Percentiles rank a stretch among this genome's conserved stretches.
phyloP scores from a whole-genome alignment of 139 green algal species.

The Coccomyxa sp. region DNA sequence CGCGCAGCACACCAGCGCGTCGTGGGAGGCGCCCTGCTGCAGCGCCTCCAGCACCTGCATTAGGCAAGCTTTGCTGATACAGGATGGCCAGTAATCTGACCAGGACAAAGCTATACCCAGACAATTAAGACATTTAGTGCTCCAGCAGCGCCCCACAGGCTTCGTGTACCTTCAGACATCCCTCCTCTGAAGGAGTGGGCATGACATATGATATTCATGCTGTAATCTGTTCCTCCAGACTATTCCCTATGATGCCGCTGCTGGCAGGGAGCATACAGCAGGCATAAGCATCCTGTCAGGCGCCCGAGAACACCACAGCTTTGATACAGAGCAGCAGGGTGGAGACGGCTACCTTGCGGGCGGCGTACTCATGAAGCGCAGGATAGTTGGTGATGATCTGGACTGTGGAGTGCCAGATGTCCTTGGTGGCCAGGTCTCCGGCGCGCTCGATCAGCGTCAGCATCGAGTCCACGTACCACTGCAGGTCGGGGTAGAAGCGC shows the following conservation, averaged over 20 bases:
- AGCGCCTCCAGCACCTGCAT: conserved; percentile 56
- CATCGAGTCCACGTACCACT: conserved; percentile 91
- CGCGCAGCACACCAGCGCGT: conserved; percentile 68
- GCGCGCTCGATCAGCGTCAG: conserved; percentile 88
- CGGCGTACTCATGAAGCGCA: conserved; percentile 83
- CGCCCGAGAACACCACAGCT: background rate
- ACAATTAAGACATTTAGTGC: no score
- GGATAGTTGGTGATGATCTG: conserved; percentile 95
- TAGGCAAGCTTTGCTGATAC: no score
- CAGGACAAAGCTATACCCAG: no score
- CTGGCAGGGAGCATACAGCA: no score
- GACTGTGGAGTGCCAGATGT: conserved; percentile 89
- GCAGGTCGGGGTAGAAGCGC: conserved; percentile 52
- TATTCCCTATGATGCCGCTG: no score
- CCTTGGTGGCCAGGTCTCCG: conserved; percentile 88
- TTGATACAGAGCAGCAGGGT: background rate
- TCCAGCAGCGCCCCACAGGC: no score
- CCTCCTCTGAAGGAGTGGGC: no score
- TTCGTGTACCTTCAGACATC: no score
- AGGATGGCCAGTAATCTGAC: no score
- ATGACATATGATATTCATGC: no score
- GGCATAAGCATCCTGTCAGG: no score
- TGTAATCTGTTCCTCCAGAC: no score
- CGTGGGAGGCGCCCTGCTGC: conserved; percentile 55
- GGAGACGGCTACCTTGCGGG: conserved; percentile 25